Conservation (phyloP, 441 rosid genomes). For the Mallotus japonicus region DNA sequence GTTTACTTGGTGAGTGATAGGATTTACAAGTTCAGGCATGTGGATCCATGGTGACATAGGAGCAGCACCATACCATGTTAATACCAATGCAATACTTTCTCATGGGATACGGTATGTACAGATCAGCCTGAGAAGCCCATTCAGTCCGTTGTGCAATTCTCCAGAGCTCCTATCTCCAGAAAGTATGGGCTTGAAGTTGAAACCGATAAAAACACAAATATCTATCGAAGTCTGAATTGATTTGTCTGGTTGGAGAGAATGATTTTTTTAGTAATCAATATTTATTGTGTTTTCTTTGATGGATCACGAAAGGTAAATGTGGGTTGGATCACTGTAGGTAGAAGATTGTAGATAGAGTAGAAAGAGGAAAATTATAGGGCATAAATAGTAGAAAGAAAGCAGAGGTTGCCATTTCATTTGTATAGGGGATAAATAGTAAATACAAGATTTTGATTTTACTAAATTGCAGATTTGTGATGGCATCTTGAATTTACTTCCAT, state of each 20-base stretch:
- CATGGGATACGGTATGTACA: slow-evolving; percentile 73
- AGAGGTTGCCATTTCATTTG: slow-evolving; percentile 40
- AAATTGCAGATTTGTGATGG: too few relatives aligned
- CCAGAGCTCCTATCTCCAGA: slow-evolving; percentile 97
- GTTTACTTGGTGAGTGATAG: slow-evolving; percentile 1
- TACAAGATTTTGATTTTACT: too few relatives aligned
- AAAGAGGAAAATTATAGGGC: slow-evolving; percentile 21
- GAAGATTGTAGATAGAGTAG: slow-evolving; percentile 44
- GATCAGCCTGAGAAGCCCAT: slow-evolving; percentile 86
- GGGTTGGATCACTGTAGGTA: slow-evolving; percentile 1
- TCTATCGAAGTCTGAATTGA: slow-evolving; percentile 28
- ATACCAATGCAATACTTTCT: slow-evolving; percentile 90
- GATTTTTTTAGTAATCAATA: slow-evolving; percentile 27
- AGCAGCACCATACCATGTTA: slow-evolving; percentile 95
- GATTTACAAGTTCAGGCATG: slow-evolving; percentile 81
- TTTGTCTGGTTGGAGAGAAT: slow-evolving; percentile 9
- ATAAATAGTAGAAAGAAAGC: slow-evolving; percentile 31
- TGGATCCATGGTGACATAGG: slow-evolving; percentile 94
- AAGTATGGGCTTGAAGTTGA: slow-evolving; percentile 94
- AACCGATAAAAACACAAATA: slow-evolving; percentile 82
- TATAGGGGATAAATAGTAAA: too few relatives aligned
- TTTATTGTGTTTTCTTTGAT: slow-evolving; percentile 26
- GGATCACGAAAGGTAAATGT: slow-evolving; percentile 13
- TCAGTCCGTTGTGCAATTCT: slow-evolving; percentile 77
- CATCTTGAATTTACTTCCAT: too few relatives aligned